These are phyloP conservation scores for Dendrobium huoshanense DNA, from an alignment of 106 monocot genomes.

Conservation along the genomic window DNA sequence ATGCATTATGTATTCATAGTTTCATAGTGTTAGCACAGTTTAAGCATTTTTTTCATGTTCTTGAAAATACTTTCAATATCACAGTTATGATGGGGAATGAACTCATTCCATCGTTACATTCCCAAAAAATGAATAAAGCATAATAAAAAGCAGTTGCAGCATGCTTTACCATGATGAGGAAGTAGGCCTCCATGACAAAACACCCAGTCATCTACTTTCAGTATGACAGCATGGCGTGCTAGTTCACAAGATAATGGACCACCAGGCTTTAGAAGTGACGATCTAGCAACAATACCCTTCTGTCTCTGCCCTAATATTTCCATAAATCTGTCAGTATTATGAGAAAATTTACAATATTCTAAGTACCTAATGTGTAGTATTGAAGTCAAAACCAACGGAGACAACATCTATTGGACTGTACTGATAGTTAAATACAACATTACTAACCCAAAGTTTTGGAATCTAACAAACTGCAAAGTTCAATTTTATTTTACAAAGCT, in stretches of 20 bases:
- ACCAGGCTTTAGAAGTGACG: slow-evolving; percentile 76
- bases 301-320: slow-evolving; percentile 82
- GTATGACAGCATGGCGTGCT: slow-evolving; percentile 54
- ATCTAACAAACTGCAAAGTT: too few species aligned
- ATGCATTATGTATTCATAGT: too few species aligned
- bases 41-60: neutral
- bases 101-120: neutral
- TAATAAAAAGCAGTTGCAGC: neutral
- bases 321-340: slow-evolving; percentile 55
- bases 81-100: neutral
- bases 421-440: too few species aligned
- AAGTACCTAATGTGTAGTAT: neutral
- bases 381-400: too few species aligned
- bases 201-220: slow-evolving; percentile 81
- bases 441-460: too few species aligned
- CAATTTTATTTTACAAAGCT: too few species aligned
- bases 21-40: neutral
- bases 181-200: slow-evolving; percentile 99
- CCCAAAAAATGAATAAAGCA: neutral
- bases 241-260: slow-evolving; percentile 74
- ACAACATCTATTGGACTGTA: too few species aligned
- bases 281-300: slow-evolving; percentile 72
- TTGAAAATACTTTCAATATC: neutral
- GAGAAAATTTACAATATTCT: slow-evolving; percentile 11
- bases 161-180: slow-evolving; percentile 81